Percentiles rank a stretch among this genome's conserved stretches.
Evolutionary conservation across 768 basidiomycete genomes (phyloP).

Genomic region (Harrya chromipes): DNA sequence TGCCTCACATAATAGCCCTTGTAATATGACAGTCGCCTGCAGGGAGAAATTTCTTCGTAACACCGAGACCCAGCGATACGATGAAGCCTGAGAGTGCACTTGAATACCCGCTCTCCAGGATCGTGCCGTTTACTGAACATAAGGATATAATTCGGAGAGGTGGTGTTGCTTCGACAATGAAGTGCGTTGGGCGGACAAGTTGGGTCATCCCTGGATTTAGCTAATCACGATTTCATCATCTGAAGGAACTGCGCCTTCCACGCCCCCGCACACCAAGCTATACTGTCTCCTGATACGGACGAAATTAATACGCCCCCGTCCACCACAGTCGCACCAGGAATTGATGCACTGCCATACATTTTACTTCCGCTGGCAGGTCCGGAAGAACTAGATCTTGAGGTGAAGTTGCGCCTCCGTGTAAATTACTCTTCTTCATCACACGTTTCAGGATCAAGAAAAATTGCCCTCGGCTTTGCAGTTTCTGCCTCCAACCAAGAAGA

Average conservation of each 20-base stretch:
- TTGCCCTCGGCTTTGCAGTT: constrained; percentile 85
- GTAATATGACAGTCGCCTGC: constrained; percentile 52
- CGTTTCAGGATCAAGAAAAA: constrained; percentile 78
- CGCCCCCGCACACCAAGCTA: constrained; percentile 60
- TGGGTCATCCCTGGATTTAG: background rate
- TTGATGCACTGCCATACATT: constrained; percentile 81
- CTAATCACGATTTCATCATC: constrained; percentile 9
- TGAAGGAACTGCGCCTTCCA: constrained; percentile 79
- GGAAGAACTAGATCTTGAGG: constrained; percentile 93
- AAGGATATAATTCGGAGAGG: constrained; percentile 81
- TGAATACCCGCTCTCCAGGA: constrained; percentile 81
- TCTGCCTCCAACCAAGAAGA: constrained; percentile 76
- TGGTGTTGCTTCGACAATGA: constrained; percentile 83
- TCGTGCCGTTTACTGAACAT: constrained; percentile 89
- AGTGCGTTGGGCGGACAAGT: constrained; percentile 44
- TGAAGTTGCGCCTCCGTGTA: constrained; percentile 29
- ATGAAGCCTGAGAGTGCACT: constrained; percentile 42
- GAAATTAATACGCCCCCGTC: constrained; percentile 57
- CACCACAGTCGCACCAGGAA: constrained; percentile 59
- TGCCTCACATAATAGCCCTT: background rate
- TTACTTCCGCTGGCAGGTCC: constrained; percentile 91
- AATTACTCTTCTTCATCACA: background rate
- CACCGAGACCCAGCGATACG: constrained; percentile 54
- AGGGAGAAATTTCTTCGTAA: constrained; percentile 79
- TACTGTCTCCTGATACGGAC: constrained; percentile 64